Evolutionary conservation across 768 basidiomycete genomes (phyloP).

Genomic region (Mycena haematopus): DNA sequence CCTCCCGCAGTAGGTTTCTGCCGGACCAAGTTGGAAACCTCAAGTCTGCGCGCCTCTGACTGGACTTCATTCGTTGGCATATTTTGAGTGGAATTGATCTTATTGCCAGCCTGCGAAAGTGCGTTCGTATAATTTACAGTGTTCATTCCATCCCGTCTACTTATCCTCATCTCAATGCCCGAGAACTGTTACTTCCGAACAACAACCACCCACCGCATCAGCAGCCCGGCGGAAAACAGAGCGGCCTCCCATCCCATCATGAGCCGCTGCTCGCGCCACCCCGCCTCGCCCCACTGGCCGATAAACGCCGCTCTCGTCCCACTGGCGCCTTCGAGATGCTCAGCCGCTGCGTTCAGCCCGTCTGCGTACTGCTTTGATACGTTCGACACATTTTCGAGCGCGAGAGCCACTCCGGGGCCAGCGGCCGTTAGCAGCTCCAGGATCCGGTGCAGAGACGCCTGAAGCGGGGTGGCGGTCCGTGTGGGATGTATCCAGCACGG

Average conservation of each 20-base stretch:
- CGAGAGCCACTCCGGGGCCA: slow-evolving; percentile 30
- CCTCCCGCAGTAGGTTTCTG: no score
- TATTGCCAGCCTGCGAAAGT: not conserved
- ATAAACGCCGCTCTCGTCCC: slow-evolving; percentile 38
- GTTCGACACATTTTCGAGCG: slow-evolving; percentile 45
- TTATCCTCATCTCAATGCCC: not conserved
- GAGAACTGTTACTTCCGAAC: slow-evolving; percentile 31
- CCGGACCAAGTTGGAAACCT: no score
- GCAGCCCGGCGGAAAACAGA: slow-evolving; percentile 48
- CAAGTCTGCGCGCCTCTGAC: no score
- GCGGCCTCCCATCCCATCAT: slow-evolving; percentile 59
- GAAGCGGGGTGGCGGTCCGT: slow-evolving; percentile 46
- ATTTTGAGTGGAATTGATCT: no score
- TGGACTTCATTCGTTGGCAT: no score
- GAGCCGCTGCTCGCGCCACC: slow-evolving; percentile 56
- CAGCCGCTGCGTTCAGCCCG: slow-evolving; percentile 33
- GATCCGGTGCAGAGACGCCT: slow-evolving; percentile 44
- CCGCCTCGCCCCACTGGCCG: slow-evolving; percentile 37
- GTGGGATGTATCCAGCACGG: not conserved
- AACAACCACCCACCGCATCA: slow-evolving; percentile 56
- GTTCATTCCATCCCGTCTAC: not conserved
- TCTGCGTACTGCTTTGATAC: slow-evolving; percentile 45
- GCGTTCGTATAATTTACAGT: not conserved
- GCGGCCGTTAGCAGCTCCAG: slow-evolving; percentile 41
- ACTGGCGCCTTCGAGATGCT: slow-evolving; percentile 37